Conservation (phyloP, 164 flowering plant genomes). For the Vitis rotundifolia region DNA sequence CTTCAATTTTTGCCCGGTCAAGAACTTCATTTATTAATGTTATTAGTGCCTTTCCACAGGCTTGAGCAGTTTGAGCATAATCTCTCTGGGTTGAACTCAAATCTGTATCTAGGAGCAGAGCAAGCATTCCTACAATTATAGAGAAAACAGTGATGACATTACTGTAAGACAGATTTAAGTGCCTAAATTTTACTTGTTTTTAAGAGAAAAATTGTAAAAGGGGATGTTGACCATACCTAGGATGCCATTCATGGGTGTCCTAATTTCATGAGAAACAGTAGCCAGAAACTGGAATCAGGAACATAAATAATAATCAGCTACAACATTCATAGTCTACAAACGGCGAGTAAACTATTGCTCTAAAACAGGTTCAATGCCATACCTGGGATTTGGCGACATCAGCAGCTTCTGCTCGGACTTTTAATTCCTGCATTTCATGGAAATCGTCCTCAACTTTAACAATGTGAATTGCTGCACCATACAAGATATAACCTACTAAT, state of each 20-base stretch:
- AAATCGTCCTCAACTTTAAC: slow-evolving; percentile 87
- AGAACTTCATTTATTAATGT: slow-evolving; percentile 87
- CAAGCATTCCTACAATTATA: slow-evolving; percentile 74
- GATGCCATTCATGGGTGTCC: slow-evolving; percentile 98
- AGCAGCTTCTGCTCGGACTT: slow-evolving; percentile 91
- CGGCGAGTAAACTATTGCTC: neutral
- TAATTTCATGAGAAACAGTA: slow-evolving; percentile 95
- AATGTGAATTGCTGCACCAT: slow-evolving; percentile 69
- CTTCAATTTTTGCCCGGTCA: slow-evolving; percentile 94
- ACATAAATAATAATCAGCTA: slow-evolving; percentile 7
- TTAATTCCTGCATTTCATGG: slow-evolving; percentile 72
- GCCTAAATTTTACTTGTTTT: neutral
- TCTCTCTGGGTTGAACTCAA: slow-evolving; percentile 73
- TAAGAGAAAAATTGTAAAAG: neutral
- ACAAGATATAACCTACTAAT: slow-evolving; percentile 66
- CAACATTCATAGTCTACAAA: neutral
- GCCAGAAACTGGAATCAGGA: slow-evolving; percentile 77
- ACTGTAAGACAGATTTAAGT: neutral
- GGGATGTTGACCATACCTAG: slow-evolving; percentile 54
- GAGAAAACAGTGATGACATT: neutral
- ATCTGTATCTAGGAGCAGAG: slow-evolving; percentile 79
- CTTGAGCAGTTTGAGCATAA: slow-evolving; percentile 92
- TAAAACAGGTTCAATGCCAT: neutral
- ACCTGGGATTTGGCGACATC: slow-evolving; percentile 98
- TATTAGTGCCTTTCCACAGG: slow-evolving; percentile 83